phyloP scores from a whole-genome alignment of 352 stramenopile genomes.

The Globisporangium mamillatum region DNA sequence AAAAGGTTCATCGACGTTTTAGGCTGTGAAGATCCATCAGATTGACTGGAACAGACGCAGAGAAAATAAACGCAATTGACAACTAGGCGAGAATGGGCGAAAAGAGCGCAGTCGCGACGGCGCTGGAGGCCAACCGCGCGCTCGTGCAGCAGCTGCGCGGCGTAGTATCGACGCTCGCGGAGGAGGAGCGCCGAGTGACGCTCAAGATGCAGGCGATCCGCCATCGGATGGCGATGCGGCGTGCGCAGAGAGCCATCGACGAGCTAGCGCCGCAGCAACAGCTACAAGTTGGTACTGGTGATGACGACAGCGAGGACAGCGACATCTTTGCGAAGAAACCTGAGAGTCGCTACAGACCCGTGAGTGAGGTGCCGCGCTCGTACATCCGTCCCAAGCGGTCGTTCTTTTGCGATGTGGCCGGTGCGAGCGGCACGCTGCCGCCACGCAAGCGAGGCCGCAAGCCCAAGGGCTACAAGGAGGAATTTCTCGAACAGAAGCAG shows the following conservation, averaged over 20 bases:
- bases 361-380: constrained; percentile 39
- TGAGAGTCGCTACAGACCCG: constrained; percentile 32
- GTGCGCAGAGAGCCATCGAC: constrained; percentile 51
- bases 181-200: constrained; percentile 39
- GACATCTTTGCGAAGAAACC: constrained; percentile 27
- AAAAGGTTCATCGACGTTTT: neutral
- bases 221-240: constrained; percentile 44
- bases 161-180: constrained; percentile 25
- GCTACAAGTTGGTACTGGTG: constrained; percentile 15
- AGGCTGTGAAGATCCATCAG: neutral
- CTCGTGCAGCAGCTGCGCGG: constrained; percentile 40
- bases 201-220: constrained; percentile 42
- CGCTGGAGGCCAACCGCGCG: constrained; percentile 41
- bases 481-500: constrained; percentile 12
- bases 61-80: neutral
- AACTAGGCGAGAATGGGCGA: neutral
- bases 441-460: constrained; percentile 26
- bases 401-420: constrained; percentile 57
- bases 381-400: constrained; percentile 57
- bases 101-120: constrained; percentile 6
- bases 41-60: constrained; percentile 14
- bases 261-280: neutral
- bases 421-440: constrained; percentile 7
- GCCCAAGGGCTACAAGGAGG: constrained; percentile 21
- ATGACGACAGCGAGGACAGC: constrained; percentile 3